phyloP scores from a whole-genome alignment of 2,329 filamentous ascomycete species.

The Tothia fuscella region DNA sequence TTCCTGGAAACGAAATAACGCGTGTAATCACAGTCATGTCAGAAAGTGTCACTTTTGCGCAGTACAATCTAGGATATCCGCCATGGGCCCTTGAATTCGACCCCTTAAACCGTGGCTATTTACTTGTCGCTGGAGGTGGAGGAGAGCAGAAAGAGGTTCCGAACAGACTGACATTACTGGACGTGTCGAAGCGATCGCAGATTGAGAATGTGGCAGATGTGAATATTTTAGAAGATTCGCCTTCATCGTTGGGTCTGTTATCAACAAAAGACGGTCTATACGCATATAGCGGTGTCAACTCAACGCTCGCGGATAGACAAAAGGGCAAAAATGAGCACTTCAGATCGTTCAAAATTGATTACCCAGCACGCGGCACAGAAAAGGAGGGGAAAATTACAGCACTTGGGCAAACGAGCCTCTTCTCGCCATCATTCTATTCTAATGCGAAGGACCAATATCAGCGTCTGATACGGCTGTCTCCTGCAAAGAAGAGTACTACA shows the following conservation, averaged over 20 bases:
- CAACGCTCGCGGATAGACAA: conserved; percentile 56
- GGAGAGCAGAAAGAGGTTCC: conserved; percentile 48
- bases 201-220: conserved; percentile 56
- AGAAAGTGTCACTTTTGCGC: conserved; percentile 40
- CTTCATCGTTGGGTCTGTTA: conserved; percentile 67
- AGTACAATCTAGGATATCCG: conserved; percentile 64
- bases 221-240: conserved; percentile 79
- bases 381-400: conserved; percentile 20
- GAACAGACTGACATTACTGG: conserved; percentile 46
- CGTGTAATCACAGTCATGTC: too few species aligned
- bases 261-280: conserved; percentile 43
- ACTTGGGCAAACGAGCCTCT: conserved; percentile 40
- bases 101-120: conserved; percentile 59
- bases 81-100: conserved; percentile 84
- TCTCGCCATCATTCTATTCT: conserved; percentile 29
- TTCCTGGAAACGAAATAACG: too few species aligned
- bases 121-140: conserved; percentile 79
- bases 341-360: conserved; percentile 56
- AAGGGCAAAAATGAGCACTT: conserved; percentile 77
- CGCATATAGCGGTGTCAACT: conserved; percentile 70
- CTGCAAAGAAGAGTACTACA: conserved; percentile 33
- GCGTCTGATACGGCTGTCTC: conserved; percentile 44
- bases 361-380: conserved; percentile 29
- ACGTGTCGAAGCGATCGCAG: conserved; percentile 55
- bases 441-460: conserved; percentile 47